Conservation (phyloP, 352 stramenopile species). For the Globisporangium abappressorium region DNA sequence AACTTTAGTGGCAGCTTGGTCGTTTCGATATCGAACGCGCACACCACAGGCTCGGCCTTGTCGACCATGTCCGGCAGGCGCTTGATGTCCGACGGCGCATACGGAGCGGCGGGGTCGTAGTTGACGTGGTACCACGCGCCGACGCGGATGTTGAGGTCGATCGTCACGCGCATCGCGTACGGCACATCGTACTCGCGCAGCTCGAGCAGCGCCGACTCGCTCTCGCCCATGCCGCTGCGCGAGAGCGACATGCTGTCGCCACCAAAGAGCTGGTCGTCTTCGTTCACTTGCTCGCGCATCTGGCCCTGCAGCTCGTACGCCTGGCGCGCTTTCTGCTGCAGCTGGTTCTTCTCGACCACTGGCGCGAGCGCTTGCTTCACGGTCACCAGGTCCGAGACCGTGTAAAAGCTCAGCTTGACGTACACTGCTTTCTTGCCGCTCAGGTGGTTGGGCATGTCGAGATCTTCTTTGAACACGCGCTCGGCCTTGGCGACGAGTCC, state of each 20-base stretch:
- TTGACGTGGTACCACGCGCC: conserved; percentile 97
- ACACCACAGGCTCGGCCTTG: conserved; percentile 92
- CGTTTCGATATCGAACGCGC: conserved; percentile 99
- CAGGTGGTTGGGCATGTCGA: conserved; percentile 90
- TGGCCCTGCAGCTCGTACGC: conserved; percentile 70
- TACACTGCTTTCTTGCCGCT: conserved; percentile 84
- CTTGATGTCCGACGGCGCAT: conserved; percentile 43
- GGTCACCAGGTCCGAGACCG: conserved; percentile 60
- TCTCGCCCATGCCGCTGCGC: conserved; percentile 42
- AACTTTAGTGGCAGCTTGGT: conserved; percentile 99
- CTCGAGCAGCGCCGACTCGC: conserved; percentile 81
- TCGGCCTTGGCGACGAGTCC: conserved; percentile 74
- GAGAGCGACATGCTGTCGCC: conserved; percentile 14
- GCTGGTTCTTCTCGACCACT: conserved; percentile 63
- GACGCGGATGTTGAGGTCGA: conserved; percentile 95
- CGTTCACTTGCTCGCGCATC: conserved; percentile 29
- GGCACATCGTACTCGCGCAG: conserved; percentile 98
- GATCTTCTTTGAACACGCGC: conserved; percentile 84
- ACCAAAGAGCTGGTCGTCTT: conserved; percentile 43
- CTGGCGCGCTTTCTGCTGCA: conserved; percentile 51
- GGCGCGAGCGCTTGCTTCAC: conserved; percentile 66
- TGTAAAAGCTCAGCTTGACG: conserved; percentile 91
- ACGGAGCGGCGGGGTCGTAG: conserved; percentile 66
- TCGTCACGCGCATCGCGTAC: conserved; percentile 95
- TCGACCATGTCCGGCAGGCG: conserved; percentile 88